A percentile compares a stretch with the other conserved stretches of the same genome.
phyloP scores from a whole-genome alignment of 768 basidiomycete species.

The Tulasnella sp. region DNA sequence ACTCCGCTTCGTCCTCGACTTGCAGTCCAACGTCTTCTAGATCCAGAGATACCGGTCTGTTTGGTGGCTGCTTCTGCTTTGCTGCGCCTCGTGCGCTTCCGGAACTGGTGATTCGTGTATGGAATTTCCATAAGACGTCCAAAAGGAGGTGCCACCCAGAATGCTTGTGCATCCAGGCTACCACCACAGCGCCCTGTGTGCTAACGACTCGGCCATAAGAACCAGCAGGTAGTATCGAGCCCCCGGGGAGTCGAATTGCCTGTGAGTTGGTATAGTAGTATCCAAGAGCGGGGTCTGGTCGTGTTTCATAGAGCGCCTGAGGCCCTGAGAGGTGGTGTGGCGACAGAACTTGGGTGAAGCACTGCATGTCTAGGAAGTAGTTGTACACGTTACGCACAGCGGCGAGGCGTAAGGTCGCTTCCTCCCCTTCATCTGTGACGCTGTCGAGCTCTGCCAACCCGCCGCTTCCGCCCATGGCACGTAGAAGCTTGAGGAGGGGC shows the following conservation, averaged over 20 bases:
- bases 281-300: conserved; percentile 9
- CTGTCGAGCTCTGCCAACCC: conserved; percentile 40
- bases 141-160: conserved; percentile 78
- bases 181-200: conserved; percentile 45
- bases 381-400: conserved; percentile 62
- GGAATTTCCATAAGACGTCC: conserved; percentile 69
- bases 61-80: not conserved
- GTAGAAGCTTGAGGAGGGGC: conserved; percentile 56
- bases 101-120: conserved; percentile 21
- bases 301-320: conserved; percentile 34
- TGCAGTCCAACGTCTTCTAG: conserved; percentile 67
- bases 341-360: conserved; percentile 65
- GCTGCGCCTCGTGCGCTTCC: not conserved
- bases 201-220: conserved; percentile 61
- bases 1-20: conserved; percentile 45
- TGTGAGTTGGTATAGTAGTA: conserved; percentile 45
- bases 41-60: conserved; percentile 27
- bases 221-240: conserved; percentile 52
- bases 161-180: conserved; percentile 70
- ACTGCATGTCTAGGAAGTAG: conserved; percentile 58
- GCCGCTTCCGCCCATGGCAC: conserved; percentile 63
- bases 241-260: conserved; percentile 63
- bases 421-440: conserved; percentile 15
- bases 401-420: conserved; percentile 37
- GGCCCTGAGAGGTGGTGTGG: conserved; percentile 47